Conservation (phyloP, 768 basidiomycete species). For the Lactifluus subvellereus region DNA sequence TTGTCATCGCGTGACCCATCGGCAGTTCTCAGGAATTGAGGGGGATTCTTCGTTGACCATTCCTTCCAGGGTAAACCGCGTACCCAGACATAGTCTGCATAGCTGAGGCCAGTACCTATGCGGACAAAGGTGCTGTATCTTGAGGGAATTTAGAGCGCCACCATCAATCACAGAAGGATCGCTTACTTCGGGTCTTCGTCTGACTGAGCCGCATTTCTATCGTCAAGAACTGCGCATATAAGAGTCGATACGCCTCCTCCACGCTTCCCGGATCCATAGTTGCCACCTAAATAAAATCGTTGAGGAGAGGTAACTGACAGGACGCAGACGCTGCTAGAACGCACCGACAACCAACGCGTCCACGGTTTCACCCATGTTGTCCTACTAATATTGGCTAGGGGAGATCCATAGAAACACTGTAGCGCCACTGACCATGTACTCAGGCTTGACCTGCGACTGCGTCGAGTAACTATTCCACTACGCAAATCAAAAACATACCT, state of each 20-base stretch:
- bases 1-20: slow-evolving; percentile 66
- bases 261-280: slow-evolving; percentile 82
- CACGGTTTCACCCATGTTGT: slow-evolving; percentile 88
- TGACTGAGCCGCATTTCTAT: slow-evolving; percentile 48
- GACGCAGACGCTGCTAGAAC: slow-evolving; percentile 26
- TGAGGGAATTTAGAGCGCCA: slow-evolving; percentile 3
- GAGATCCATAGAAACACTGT: not conserved
- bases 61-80: slow-evolving; percentile 74
- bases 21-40: slow-evolving; percentile 59
- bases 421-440: slow-evolving; percentile 64
- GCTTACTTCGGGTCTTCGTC: slow-evolving; percentile 62
- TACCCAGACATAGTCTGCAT: slow-evolving; percentile 83
- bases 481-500: slow-evolving; percentile 40
- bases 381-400: slow-evolving; percentile 38
- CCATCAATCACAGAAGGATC: not conserved
- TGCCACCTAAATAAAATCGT: slow-evolving; percentile 51
- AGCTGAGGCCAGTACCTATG: slow-evolving; percentile 85
- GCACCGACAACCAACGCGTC: slow-evolving; percentile 86
- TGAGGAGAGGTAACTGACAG: not conserved
- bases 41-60: slow-evolving; percentile 70
- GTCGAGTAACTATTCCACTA: not conserved
- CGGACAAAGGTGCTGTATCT: slow-evolving; percentile 88
- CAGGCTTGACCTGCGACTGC: slow-evolving; percentile 61
- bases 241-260: slow-evolving; percentile 87
- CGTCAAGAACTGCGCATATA: slow-evolving; percentile 84